Evolutionary conservation across 805 yeast species (phyloP).

Genomic region (Wickerhamiella lipophila): DNA sequence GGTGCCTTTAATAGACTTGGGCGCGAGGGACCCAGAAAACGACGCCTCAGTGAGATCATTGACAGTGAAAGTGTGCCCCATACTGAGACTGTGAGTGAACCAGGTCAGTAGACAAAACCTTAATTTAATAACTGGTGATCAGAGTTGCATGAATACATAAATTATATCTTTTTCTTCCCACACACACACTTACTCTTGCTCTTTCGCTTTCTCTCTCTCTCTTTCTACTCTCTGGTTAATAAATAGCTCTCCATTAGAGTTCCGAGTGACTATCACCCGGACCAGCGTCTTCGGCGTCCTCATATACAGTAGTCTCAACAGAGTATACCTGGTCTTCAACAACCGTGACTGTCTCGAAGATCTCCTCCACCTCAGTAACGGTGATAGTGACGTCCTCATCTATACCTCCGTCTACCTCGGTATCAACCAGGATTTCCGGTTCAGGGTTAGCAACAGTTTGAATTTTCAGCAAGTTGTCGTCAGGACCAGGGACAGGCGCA

Average conservation of each 20-base stretch:
- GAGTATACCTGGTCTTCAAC: not conserved
- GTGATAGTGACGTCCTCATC: not conserved
- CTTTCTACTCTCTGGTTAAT: not conserved
- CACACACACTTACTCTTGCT: no score
- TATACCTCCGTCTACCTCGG: not conserved
- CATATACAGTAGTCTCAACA: not conserved
- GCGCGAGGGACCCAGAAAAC: constrained; percentile 4
- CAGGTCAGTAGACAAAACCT: not conserved
- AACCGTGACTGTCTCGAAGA: not conserved
- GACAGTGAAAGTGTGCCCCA: not conserved
- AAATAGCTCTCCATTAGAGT: not conserved
- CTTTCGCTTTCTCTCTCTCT: no score
- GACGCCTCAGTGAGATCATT: not conserved
- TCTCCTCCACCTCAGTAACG: constrained; percentile 1
- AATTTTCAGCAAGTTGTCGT: not conserved
- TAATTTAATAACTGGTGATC: not conserved
- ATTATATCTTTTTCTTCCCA: not conserved
- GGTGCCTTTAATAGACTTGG: constrained; percentile 13
- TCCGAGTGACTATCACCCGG: not conserved
- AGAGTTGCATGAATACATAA: not conserved
- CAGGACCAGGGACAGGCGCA: not conserved
- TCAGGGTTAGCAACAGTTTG: constrained; percentile 8
- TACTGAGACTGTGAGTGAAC: not conserved
- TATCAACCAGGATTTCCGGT: not conserved
- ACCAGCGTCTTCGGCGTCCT: not conserved